phyloP scores from a whole-genome alignment of 1,284 basidiomycete species.

The Irpex rosettiformis region DNA sequence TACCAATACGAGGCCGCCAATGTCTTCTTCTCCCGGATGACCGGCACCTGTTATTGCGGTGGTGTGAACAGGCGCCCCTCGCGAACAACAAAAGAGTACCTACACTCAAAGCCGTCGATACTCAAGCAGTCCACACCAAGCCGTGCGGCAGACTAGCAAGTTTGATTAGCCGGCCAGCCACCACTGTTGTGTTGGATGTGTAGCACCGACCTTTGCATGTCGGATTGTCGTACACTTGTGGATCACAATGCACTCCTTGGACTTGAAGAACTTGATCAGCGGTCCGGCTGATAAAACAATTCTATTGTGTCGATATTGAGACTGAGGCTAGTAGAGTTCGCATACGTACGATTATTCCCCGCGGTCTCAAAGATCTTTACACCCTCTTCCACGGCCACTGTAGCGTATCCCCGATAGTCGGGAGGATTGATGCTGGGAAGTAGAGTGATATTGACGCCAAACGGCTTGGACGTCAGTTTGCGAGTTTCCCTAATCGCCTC shows the following conservation, averaged over 20 bases:
- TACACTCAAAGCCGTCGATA: conserved; percentile 89
- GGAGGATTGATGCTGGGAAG: conserved; percentile 90
- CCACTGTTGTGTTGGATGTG: neutral
- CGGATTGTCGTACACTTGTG: conserved; percentile 91
- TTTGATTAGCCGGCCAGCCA: conserved; percentile 1
- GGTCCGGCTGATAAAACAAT: conserved; percentile 52
- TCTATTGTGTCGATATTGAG: neutral
- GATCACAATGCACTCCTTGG: conserved; percentile 72
- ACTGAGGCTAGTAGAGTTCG: neutral
- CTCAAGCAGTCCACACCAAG: conserved; percentile 84
- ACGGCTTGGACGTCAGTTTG: conserved; percentile 67
- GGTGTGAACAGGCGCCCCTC: too few relatives aligned
- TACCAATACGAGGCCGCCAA: conserved; percentile 87
- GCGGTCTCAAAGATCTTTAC: conserved; percentile 91
- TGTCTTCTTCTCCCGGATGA: conserved; percentile 94
- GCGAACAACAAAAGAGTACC: conserved; percentile 18
- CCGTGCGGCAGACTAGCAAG: conserved; percentile 63
- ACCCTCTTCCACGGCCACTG: conserved; percentile 86
- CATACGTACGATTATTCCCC: conserved; percentile 76
- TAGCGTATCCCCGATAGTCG: conserved; percentile 83
- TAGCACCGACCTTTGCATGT: conserved; percentile 69
- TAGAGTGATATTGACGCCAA: conserved; percentile 92
- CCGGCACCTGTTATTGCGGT: too few relatives aligned
- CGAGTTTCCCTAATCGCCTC: conserved; percentile 81
- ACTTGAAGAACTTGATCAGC: conserved; percentile 81